These are phyloP conservation scores for Micromonas pusilla DNA, from an alignment of 139 green algal genomes.

Conservation along the genomic window DNA sequence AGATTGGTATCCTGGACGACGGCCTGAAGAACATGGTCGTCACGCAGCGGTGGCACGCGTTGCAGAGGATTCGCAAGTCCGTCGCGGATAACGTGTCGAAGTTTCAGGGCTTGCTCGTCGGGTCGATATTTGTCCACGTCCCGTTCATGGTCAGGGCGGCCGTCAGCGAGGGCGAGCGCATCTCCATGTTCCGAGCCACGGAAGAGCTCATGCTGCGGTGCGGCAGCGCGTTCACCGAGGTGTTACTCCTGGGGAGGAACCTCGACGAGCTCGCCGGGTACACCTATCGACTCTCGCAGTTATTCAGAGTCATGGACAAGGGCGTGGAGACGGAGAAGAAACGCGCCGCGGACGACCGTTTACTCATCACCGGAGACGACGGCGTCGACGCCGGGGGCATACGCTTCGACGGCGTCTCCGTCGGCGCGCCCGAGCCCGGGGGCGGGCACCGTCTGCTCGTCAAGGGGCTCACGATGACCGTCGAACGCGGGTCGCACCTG, in stretches of 20 bases:
- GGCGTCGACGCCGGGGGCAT: conserved; percentile 7
- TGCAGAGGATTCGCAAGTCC: conserved; percentile 31
- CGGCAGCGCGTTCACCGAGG: conserved; percentile 33
- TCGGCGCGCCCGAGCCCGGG: conserved; percentile 15
- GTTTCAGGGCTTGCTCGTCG: conserved; percentile 33
- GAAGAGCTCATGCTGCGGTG: conserved; percentile 30
- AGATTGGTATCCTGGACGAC: conserved; percentile 26
- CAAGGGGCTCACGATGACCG: conserved; percentile 4
- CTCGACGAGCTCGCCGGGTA: conserved; percentile 34
- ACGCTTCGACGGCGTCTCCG: conserved; percentile 23
- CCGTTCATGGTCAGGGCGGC: conserved; percentile 24
- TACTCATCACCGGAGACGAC: too few relatives aligned
- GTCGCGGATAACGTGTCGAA: conserved; percentile 34
- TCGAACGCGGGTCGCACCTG: neutral
- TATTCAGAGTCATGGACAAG: conserved; percentile 24
- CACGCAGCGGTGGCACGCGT: conserved; percentile 26
- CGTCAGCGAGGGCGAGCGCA: conserved; percentile 26
- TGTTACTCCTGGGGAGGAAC: conserved; percentile 29
- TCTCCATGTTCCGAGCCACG: conserved; percentile 27
- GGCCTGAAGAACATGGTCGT: conserved; percentile 23
- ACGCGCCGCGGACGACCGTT: neutral
- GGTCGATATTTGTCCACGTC: conserved; percentile 32
- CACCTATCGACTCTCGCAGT: conserved; percentile 19
- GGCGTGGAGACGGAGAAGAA: neutral
- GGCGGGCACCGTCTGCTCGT: neutral